A percentile compares a stretch with the other conserved stretches of the same genome.
These are phyloP conservation scores for Dactylorhiza incarnata DNA, from an alignment of 106 monocot species.

Conservation along the genomic window DNA sequence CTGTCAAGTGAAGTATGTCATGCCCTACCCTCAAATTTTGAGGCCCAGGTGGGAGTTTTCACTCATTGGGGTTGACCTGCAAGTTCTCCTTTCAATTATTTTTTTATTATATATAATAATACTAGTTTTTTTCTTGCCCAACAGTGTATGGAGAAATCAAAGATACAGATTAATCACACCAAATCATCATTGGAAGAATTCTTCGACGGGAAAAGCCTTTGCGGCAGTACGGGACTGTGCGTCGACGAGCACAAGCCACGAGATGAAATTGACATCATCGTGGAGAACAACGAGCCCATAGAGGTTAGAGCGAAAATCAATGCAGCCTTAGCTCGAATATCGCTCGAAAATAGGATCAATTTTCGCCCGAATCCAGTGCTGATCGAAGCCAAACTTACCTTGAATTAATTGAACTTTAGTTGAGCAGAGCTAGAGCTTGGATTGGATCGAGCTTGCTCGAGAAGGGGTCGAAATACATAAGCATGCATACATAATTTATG, in stretches of 20 bases:
- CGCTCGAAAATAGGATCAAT: neutral
- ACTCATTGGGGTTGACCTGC: neutral
- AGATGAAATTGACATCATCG: neutral
- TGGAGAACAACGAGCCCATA: neutral
- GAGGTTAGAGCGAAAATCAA: neutral
- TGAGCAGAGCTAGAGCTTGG: too few species aligned
- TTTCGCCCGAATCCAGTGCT: neutral
- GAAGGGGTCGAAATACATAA: too few species aligned
- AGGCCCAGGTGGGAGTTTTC: neutral
- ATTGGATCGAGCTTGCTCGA: too few species aligned
- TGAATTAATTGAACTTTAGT: too few species aligned
- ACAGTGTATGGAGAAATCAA: constrained; percentile 6
- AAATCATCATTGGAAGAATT: neutral
- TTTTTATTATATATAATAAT: neutral
- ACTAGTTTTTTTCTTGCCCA: neutral
- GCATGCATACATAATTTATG: neutral
- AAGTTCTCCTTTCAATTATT: neutral
- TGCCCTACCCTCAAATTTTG: neutral
- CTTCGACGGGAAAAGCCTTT: neutral
- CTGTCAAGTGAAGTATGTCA: constrained; percentile 8
- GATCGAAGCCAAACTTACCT: too few species aligned
- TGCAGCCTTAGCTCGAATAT: too few species aligned
- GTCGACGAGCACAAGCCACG: neutral
- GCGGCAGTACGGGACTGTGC: constrained; percentile 3
- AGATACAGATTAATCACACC: constrained; percentile 1